phyloP scores from a whole-genome alignment of 352 stramenopile genomes.

The Globisporangium spinosum region DNA sequence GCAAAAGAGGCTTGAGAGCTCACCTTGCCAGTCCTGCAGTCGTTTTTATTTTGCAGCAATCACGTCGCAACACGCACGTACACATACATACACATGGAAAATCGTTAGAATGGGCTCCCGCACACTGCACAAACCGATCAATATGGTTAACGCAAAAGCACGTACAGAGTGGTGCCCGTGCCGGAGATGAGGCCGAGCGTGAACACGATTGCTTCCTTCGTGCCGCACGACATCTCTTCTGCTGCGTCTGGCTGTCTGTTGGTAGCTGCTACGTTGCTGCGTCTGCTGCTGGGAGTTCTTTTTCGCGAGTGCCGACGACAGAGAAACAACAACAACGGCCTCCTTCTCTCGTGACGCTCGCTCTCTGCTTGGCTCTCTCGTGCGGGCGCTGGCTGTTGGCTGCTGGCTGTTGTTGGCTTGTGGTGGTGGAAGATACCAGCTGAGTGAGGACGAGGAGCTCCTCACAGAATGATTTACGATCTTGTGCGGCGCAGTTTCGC shows the following conservation, averaged over 20 bases:
- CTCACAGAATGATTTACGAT: constrained; percentile 12
- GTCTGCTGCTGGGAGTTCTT: constrained; percentile 2
- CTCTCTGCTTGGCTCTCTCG: neutral
- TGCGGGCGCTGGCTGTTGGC: neutral
- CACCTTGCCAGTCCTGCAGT: constrained; percentile 63
- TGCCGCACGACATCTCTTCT: constrained; percentile 69
- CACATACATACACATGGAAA: neutral
- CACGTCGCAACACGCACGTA: neutral
- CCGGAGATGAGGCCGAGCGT: constrained; percentile 75
- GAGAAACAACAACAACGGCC: no score
- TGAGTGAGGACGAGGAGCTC: neutral
- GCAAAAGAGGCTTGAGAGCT: neutral
- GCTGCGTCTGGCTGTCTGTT: neutral
- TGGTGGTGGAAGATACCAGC: constrained; percentile 4
- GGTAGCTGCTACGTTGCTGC: neutral
- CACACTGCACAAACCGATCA: neutral
- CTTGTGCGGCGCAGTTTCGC: constrained; percentile 8
- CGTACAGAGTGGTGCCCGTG: constrained; percentile 82
- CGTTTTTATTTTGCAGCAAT: neutral
- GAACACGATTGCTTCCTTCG: constrained; percentile 75
- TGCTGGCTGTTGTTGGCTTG: neutral
- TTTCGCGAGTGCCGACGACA: constrained; percentile 4
- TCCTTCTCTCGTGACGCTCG: neutral
- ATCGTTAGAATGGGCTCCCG: neutral
- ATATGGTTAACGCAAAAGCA: neutral